Evolutionary conservation across 1,139 yeast genomes (phyloP), one percentile per base, ranked within the genome.

Genomic region (Diutina pseudorugosa): DNA sequence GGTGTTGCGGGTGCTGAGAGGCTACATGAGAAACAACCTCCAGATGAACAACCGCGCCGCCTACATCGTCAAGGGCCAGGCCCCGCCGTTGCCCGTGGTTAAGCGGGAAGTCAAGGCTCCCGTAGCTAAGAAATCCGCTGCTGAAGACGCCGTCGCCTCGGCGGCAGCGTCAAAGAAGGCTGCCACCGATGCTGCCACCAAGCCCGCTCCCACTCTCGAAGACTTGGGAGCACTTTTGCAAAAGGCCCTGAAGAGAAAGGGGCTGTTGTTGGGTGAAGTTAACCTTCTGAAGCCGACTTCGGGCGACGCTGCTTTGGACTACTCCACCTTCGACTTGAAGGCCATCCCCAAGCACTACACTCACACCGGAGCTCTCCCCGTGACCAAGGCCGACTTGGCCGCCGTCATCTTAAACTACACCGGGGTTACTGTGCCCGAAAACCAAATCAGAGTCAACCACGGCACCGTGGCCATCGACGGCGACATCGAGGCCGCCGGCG

Each of bases 11-110:
- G 96, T 89, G n/a, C 76, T 80, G 56, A 88, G 95, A 40, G 87
- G 93, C 18, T 74, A 79, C 55, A 90, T 90, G 96, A 79, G 93
- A 65, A 87, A 86, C 68, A 79, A 71, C 60, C 75, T 90, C 54
- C 89, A 89, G 61, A 78, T 79, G 52, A 62, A 71, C 56, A 83
- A 86, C 59, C 85, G 87, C 51, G 96, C 96, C 2, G 78, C 80
- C 42, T 86, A 85, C 62, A 73, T 85, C 36, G 65, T 78, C 42
- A 70, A 73, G 49, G 77, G 73, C 16, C 71, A 75, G 55, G 76
- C 77, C 7, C 84, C 88, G 50, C 72, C 73, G 53, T 76, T 86
- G 52, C 86, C 88, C 1, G 79, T 84, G 27, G 84, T 80, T 16
- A 56, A 63, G n/a, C 21, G 16, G 33, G 21, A 5, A 7, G 23